Evolutionary conservation across 371 early-diverging fungal species (phyloP).

Genomic region (Actinomortierella ambigua): DNA sequence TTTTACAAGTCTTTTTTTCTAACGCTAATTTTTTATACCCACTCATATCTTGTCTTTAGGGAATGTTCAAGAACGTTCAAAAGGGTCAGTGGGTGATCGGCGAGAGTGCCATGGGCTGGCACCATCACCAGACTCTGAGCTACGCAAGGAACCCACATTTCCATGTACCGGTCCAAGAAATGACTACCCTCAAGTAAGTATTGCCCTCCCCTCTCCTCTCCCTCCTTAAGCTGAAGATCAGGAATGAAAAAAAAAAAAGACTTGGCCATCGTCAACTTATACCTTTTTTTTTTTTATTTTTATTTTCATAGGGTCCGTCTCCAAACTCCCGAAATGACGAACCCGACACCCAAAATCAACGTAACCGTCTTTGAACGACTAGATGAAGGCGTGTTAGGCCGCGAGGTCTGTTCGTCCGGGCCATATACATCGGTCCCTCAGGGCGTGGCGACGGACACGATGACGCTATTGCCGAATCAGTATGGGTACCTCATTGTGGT

Average conservation of each 20-base stretch:
- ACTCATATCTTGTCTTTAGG: slow-evolving; percentile 46
- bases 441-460: slow-evolving; percentile 43
- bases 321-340: slow-evolving; percentile 66
- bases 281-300: neutral
- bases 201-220: neutral
- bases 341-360: slow-evolving; percentile 70
- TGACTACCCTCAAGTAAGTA: slow-evolving; percentile 65
- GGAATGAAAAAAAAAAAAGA: no score
- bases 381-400: slow-evolving; percentile 61
- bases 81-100: slow-evolving; percentile 71
- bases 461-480: slow-evolving; percentile 34
- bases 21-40: neutral
- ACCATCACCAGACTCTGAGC: slow-evolving; percentile 54
- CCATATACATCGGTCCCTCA: slow-evolving; percentile 76
- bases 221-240: no score
- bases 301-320: slow-evolving; percentile 62
- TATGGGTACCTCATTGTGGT: slow-evolving; percentile 66
- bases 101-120: slow-evolving; percentile 71
- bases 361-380: slow-evolving; percentile 71
- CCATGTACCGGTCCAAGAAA: slow-evolving; percentile 60
- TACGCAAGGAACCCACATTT: slow-evolving; percentile 75
- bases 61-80: slow-evolving; percentile 73
- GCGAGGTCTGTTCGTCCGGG: slow-evolving; percentile 72
- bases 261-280: no score
- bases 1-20: no score